Conservation (phyloP, 2,329 filamentous ascomycete species). For the Fusarium equiseti region DNA sequence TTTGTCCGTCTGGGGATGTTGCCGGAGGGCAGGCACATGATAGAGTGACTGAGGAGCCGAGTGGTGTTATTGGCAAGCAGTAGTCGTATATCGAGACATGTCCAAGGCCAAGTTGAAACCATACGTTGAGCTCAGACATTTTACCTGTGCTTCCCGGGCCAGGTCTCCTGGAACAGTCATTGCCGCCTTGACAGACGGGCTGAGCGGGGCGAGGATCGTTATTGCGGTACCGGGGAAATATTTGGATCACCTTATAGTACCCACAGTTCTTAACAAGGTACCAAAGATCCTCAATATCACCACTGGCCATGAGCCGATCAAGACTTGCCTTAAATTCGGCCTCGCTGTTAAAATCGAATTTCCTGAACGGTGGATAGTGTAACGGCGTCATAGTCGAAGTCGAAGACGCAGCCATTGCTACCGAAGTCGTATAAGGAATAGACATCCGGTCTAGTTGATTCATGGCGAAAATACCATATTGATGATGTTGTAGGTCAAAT, state of each 20-base stretch:
- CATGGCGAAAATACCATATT: background rate
- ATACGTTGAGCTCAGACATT: background rate
- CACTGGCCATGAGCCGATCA: background rate
- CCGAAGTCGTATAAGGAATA: background rate
- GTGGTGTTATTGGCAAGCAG: background rate
- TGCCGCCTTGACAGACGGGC: background rate
- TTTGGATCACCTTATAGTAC: background rate
- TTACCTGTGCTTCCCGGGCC: background rate
- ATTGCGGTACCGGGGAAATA: background rate
- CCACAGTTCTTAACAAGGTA: background rate
- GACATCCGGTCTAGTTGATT: background rate
- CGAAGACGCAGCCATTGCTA: background rate
- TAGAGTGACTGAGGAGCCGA: background rate
- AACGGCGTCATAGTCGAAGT: too few species aligned
- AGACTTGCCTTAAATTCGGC: background rate
- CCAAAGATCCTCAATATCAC: background rate
- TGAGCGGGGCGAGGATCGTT: background rate
- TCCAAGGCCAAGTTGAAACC: background rate
- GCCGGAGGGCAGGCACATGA: background rate
- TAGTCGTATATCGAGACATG: background rate
- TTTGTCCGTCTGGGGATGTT: background rate
- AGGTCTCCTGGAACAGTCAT: background rate
- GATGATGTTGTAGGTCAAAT: background rate
- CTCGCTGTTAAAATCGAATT: background rate
- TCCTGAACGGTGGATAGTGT: too few species aligned